These are phyloP conservation scores for Passiflora organensis DNA, from an alignment of 345 rosid genomes.

Conservation along the genomic window DNA sequence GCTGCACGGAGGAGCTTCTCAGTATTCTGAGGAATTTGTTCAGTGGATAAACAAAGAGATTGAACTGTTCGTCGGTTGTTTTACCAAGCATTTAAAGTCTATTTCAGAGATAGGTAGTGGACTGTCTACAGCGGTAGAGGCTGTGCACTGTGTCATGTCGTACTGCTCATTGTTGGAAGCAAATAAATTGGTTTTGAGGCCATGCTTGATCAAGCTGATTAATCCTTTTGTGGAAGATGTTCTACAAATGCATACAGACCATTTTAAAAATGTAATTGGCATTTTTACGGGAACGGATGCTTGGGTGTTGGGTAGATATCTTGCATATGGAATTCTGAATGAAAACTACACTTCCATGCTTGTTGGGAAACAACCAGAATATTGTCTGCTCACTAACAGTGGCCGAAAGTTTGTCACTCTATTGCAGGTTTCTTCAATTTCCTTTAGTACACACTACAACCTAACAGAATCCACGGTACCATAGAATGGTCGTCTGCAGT, in stretches of 20 bases:
- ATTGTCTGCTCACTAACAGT: constrained; percentile 53
- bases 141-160: constrained; percentile 41
- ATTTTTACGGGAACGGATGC: constrained; percentile 45
- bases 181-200: constrained; percentile 34
- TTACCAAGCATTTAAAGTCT: constrained; percentile 33
- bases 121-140: constrained; percentile 40
- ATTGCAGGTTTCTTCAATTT: constrained; percentile 41
- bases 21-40: constrained; percentile 36
- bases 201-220: constrained; percentile 37
- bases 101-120: constrained; percentile 37
- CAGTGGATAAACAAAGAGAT: constrained; percentile 50
- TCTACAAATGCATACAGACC: constrained; percentile 37
- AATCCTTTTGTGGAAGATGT: constrained; percentile 46
- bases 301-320: constrained; percentile 58
- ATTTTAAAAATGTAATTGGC: constrained; percentile 49
- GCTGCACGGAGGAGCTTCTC: constrained; percentile 43
- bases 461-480: constrained; percentile 3
- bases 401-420: constrained; percentile 53
- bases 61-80: constrained; percentile 32
- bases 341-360: constrained; percentile 25
- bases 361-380: constrained; percentile 38
- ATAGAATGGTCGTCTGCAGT: too few species aligned
- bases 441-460: too few species aligned
- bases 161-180: constrained; percentile 45
- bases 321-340: constrained; percentile 35